These are phyloP conservation scores for Phytophthora pinifolia DNA, from an alignment of 352 stramenopile species.

Conservation along the genomic window DNA sequence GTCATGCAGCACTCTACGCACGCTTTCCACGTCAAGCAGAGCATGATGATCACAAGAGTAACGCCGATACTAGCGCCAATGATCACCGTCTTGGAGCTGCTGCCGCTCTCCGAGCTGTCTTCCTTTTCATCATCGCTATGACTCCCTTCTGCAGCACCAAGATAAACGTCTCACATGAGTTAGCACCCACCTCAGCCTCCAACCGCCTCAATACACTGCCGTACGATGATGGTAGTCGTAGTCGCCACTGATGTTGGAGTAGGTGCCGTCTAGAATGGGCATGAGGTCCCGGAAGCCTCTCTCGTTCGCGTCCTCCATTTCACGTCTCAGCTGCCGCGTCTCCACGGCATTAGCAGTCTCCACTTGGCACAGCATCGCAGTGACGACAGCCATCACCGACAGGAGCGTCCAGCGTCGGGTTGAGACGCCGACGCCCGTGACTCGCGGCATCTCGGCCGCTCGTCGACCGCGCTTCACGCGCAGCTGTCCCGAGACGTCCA, in stretches of 20 bases:
- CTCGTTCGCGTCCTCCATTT: background rate
- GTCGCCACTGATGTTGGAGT: slow-evolving; percentile 14
- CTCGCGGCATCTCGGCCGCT: slow-evolving; percentile 5
- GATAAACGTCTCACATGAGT: background rate
- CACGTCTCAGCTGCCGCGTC: slow-evolving; percentile 4
- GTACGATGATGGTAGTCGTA: slow-evolving; percentile 25
- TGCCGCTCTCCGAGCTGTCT: slow-evolving; percentile 14
- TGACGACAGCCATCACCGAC: slow-evolving; percentile 9
- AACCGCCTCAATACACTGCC: background rate
- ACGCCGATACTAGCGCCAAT: slow-evolving; percentile 37
- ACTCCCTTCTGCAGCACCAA: slow-evolving; percentile 19
- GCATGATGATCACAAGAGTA: slow-evolving; percentile 36
- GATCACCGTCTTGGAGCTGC: slow-evolving; percentile 28
- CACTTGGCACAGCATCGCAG: slow-evolving; percentile 13
- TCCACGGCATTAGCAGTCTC: slow-evolving; percentile 2
- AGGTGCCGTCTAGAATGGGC: slow-evolving; percentile 23
- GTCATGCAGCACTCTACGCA: slow-evolving; percentile 52
- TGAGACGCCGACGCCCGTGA: background rate
- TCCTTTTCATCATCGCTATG: slow-evolving; percentile 14
- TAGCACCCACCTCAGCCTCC: background rate
- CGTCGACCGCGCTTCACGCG: background rate
- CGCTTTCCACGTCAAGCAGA: slow-evolving; percentile 51
- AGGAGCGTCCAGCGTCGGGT: slow-evolving; percentile 16
- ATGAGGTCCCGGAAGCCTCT: slow-evolving; percentile 19
- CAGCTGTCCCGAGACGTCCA: background rate